Conservation (phyloP, 805 yeast species). For the Zygoascus ofunaensis region DNA sequence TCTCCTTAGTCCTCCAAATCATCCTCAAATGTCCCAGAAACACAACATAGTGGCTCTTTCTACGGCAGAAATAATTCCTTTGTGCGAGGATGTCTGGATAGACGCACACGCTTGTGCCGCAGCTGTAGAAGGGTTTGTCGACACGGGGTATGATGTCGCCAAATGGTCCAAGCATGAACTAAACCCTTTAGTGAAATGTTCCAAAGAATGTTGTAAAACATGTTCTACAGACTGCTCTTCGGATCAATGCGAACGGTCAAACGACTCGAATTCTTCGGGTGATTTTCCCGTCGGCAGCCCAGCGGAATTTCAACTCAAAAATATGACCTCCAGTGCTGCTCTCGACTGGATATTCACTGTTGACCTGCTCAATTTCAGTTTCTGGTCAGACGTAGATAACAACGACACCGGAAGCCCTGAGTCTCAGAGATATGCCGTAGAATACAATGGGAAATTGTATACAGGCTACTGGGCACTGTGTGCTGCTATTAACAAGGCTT, state of each 20-base stretch:
- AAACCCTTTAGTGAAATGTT: constrained; percentile 22
- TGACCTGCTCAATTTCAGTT: constrained; percentile 36
- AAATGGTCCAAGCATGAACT: constrained; percentile 32
- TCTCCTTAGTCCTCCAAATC: too few relatives aligned
- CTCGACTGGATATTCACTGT: constrained; percentile 35
- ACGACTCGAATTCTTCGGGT: too few relatives aligned
- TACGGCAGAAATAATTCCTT: constrained; percentile 23
- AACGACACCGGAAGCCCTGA: constrained; percentile 25
- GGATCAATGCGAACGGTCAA: too few relatives aligned
- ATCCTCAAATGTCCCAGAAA: too few relatives aligned
- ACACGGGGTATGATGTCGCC: constrained; percentile 24
- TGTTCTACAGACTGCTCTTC: too few relatives aligned
- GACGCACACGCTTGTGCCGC: constrained; percentile 20
- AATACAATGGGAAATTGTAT: constrained; percentile 26
- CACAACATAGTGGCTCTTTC: constrained; percentile 17
- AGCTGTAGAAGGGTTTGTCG: constrained; percentile 28
- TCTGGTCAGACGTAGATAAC: constrained; percentile 33
- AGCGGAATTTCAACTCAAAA: background rate
- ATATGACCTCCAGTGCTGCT: background rate
- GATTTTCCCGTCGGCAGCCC: background rate
- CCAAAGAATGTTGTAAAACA: too few relatives aligned
- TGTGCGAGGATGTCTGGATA: constrained; percentile 27
- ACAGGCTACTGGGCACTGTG: constrained; percentile 40
- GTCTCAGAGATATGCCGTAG: constrained; percentile 28
- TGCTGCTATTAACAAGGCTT: constrained; percentile 36